These are phyloP conservation scores for Trypanosoma boissoni DNA, from an alignment of 208 protist genomes.

Conservation along the genomic window DNA sequence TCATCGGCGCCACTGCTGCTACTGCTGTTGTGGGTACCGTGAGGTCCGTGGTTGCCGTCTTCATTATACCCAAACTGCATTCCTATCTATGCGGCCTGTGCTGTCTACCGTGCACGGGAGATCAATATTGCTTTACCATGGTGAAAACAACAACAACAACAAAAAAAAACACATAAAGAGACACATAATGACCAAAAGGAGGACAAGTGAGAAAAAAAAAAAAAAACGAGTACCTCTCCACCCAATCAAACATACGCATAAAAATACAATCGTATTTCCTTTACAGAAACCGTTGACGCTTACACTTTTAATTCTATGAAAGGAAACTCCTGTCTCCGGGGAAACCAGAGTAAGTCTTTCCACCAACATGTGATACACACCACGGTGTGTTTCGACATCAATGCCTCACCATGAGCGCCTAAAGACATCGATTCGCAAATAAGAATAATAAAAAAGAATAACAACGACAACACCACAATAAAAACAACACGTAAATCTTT, in stretches of 20 bases:
- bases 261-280: constrained; percentile 4
- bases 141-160: not conserved
- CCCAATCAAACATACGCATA: too few relatives aligned
- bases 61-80: constrained; percentile 85
- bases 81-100: not conserved
- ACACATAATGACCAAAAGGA: not conserved
- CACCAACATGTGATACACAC: not conserved
- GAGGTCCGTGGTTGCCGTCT: constrained; percentile 44
- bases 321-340: too few relatives aligned
- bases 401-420: too few relatives aligned
- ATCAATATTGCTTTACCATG: not conserved
- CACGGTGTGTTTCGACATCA: not conserved
- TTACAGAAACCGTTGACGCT: not conserved
- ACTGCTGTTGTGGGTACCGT: constrained; percentile 24
- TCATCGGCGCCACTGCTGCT: constrained; percentile 13
- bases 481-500: not conserved
- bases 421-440: too few relatives aligned
- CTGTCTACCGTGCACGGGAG: not conserved
- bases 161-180: constrained; percentile 23
- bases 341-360: too few relatives aligned
- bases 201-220: constrained; percentile 13
- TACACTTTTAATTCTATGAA: too few relatives aligned
- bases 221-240: constrained; percentile 23
- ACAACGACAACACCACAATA: not conserved
- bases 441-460: too few relatives aligned